These are phyloP conservation scores for Zelopaecilomyces penicillatus DNA, from an alignment of 2,329 filamentous ascomycete species.

Conservation along the genomic window DNA sequence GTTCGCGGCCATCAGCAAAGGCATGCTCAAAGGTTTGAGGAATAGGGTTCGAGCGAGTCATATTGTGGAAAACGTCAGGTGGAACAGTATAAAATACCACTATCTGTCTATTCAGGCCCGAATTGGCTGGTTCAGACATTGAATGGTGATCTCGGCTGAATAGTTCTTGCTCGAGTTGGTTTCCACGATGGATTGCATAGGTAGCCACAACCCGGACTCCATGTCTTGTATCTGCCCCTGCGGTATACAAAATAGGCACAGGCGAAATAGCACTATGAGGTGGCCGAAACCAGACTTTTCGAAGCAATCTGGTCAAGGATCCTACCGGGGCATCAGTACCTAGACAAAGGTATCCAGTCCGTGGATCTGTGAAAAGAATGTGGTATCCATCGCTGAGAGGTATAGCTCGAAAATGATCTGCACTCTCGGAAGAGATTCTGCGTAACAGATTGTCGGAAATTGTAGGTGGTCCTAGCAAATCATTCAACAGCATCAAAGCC, in stretches of 20 bases:
- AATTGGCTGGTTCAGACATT: not conserved
- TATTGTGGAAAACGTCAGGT: slow-evolving; percentile 41
- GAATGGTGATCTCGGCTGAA: not conserved
- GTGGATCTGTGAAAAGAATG: slow-evolving; percentile 56
- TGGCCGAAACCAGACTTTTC: slow-evolving; percentile 47
- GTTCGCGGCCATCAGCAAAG: slow-evolving; percentile 5
- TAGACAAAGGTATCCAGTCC: slow-evolving; percentile 46
- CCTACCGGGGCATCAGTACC: slow-evolving; percentile 54
- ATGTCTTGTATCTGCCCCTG: slow-evolving; percentile 46
- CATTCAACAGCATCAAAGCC: slow-evolving; percentile 3
- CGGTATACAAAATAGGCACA: slow-evolving; percentile 44
- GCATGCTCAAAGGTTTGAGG: slow-evolving; percentile 4
- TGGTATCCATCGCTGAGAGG: slow-evolving; percentile 59
- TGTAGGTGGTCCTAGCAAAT: slow-evolving; percentile 10
- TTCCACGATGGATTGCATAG: slow-evolving; percentile 32
- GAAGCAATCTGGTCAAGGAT: slow-evolving; percentile 39
- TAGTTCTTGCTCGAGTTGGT: slow-evolving; percentile 1
- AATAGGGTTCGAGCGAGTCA: slow-evolving; percentile 12
- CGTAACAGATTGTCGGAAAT: slow-evolving; percentile 9
- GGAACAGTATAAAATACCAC: slow-evolving; percentile 56
- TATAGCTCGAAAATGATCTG: slow-evolving; percentile 55
- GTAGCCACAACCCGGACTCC: slow-evolving; percentile 51
- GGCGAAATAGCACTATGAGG: slow-evolving; percentile 19
- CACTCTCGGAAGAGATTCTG: slow-evolving; percentile 32
- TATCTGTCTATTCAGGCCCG: slow-evolving; percentile 21